phyloP scores from a whole-genome alignment of 1,284 basidiomycete species.

The Ganoderma sinense region DNA sequence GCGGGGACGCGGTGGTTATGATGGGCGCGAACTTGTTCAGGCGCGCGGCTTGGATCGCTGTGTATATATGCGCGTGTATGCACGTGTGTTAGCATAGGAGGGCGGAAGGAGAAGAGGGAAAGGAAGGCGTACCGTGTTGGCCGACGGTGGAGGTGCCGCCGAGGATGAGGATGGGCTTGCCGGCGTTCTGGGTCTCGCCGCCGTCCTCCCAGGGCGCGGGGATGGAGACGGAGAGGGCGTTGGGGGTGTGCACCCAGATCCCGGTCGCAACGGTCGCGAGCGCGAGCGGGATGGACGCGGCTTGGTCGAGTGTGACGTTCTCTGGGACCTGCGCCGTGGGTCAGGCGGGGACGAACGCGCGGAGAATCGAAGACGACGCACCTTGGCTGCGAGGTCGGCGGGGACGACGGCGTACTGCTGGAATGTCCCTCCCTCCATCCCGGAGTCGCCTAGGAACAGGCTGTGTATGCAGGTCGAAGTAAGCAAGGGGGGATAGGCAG shows the following conservation, averaged over 20 bases:
- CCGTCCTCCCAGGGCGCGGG: conserved; percentile 33
- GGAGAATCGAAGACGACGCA: neutral
- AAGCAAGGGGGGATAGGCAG: neutral
- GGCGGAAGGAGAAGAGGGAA: neutral
- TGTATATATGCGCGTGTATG: neutral
- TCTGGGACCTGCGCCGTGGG: conserved; percentile 35
- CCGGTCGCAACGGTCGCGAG: conserved; percentile 29
- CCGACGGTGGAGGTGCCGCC: conserved; percentile 45
- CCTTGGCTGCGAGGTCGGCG: conserved; percentile 38
- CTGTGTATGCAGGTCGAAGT: conserved; percentile 21
- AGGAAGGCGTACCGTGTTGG: conserved; percentile 44
- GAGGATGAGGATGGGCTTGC: conserved; percentile 42
- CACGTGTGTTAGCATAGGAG: neutral
- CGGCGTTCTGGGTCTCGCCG: conserved; percentile 40
- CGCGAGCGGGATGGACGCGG: conserved; percentile 30
- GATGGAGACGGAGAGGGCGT: neutral
- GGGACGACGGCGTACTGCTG: conserved; percentile 42
- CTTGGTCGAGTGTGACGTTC: conserved; percentile 31
- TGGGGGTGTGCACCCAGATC: conserved; percentile 19
- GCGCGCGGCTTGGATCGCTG: conserved; percentile 44
- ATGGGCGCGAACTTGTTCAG: conserved; percentile 45
- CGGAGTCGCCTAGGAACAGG: conserved; percentile 36
- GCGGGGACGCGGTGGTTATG: conserved; percentile 44
- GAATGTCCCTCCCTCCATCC: conserved; percentile 34
- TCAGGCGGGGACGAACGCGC: no score